Evolutionary conservation across 306 rosid species (phyloP).

Genomic region (Fragaria ananassa): DNA sequence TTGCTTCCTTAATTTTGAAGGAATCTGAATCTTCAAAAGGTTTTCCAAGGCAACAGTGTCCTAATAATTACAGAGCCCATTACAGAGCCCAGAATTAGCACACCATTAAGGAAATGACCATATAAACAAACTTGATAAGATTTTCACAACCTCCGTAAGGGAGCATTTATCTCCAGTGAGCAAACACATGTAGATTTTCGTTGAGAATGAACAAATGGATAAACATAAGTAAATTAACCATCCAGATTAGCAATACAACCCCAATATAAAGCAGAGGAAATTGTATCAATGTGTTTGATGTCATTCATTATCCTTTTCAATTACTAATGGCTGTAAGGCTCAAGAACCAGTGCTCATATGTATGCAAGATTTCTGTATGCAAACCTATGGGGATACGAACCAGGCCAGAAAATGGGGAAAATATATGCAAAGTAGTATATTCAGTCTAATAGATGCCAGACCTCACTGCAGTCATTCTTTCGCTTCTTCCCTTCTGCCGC

Average conservation of each 20-base stretch:
- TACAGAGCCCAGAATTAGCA: conserved; percentile 31
- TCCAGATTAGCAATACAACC: neutral
- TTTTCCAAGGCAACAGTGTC: conserved; percentile 54
- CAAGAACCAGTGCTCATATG: conserved; percentile 1
- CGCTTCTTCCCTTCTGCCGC: conserved; percentile 69
- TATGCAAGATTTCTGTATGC: neutral
- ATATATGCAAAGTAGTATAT: conserved; percentile 15
- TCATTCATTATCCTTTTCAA: neutral
- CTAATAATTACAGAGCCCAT: conserved; percentile 40
- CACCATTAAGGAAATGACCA: neutral
- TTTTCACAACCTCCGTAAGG: neutral
- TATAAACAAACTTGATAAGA: neutral
- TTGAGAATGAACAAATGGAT: neutral
- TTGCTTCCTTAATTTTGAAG: conserved; percentile 73
- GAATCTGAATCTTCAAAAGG: conserved; percentile 74
- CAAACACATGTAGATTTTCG: neutral
- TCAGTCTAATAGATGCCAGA: conserved; percentile 39
- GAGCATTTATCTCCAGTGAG: neutral
- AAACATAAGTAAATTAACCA: neutral
- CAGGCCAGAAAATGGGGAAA: neutral
- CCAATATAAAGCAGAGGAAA: neutral
- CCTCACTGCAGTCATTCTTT: conserved; percentile 69
- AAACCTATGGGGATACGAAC: conserved; percentile 2
- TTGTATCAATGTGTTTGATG: neutral
- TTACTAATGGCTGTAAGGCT: neutral